Percentiles rank a stretch among this genome's conserved stretches.
Evolutionary conservation across 371 early-diverging fungal genomes (phyloP).

Genomic region (Mortierella sp.): DNA sequence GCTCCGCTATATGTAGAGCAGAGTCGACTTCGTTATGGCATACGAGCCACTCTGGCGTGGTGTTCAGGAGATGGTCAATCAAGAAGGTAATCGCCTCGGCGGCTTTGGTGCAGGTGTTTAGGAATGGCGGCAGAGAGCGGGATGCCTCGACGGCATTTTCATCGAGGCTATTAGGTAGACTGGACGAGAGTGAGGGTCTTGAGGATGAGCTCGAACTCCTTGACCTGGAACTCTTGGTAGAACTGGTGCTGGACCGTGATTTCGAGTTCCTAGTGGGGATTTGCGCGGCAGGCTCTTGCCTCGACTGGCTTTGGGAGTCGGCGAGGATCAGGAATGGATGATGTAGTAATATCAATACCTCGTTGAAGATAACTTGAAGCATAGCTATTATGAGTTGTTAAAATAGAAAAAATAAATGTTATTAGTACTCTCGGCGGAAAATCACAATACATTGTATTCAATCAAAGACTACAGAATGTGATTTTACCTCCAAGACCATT

Average conservation of each 20-base stretch:
- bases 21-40: conserved; percentile 51
- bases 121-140: conserved; percentile 34
- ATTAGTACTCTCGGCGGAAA: background rate
- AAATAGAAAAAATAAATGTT: background rate
- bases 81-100: conserved; percentile 55
- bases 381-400: conserved; percentile 26
- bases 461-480: background rate
- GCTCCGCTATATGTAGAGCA: conserved; percentile 49
- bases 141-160: conserved; percentile 5
- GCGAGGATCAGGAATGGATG: conserved; percentile 53
- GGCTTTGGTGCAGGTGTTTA: conserved; percentile 55
- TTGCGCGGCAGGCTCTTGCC: background rate
- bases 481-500: conserved; percentile 51
- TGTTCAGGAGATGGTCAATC: conserved; percentile 47
- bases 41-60: conserved; percentile 53
- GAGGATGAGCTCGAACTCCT: conserved; percentile 35
- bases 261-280: conserved; percentile 17
- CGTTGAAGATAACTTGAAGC: conserved; percentile 56
- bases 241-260: conserved; percentile 22
- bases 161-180: conserved; percentile 3
- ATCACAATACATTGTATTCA: background rate
- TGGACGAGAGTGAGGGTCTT: conserved; percentile 1
- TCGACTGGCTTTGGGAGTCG: conserved; percentile 27
- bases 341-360: conserved; percentile 53
- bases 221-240: conserved; percentile 31